phyloP scores from a whole-genome alignment of 495 filamentous ascomycete species.

The Annulohypoxylon bovei region DNA sequence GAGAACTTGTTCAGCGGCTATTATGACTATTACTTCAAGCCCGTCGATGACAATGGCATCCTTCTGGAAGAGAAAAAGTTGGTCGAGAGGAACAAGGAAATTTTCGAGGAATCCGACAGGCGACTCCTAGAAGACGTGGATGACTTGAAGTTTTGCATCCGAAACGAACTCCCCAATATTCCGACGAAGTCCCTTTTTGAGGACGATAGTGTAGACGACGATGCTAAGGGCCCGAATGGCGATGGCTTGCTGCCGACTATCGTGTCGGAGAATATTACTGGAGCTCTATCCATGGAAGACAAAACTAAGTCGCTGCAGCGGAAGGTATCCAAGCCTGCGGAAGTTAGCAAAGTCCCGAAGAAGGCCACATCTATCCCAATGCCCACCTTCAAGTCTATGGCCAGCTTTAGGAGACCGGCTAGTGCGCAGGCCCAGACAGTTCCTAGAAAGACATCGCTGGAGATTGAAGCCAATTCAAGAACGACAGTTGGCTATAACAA shows the following conservation, averaged over 20 bases:
- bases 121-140: slow-evolving; percentile 67
- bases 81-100: slow-evolving; percentile 62
- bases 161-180: slow-evolving; percentile 48
- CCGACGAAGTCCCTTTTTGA: slow-evolving; percentile 39
- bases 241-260: slow-evolving; percentile 34
- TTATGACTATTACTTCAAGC: slow-evolving; percentile 70
- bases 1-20: slow-evolving; percentile 76
- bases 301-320: slow-evolving; percentile 46
- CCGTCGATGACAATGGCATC: slow-evolving; percentile 73
- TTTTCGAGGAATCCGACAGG: slow-evolving; percentile 66
- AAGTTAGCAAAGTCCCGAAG: slow-evolving; percentile 42
- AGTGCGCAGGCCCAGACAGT: slow-evolving; percentile 41
- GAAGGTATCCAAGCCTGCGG: slow-evolving; percentile 37
- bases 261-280: slow-evolving; percentile 52
- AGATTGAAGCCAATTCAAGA: slow-evolving; percentile 72
- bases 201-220: slow-evolving; percentile 19
- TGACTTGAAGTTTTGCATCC: slow-evolving; percentile 63
- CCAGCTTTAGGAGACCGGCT: slow-evolving; percentile 50
- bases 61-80: slow-evolving; percentile 68
- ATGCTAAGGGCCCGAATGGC: slow-evolving; percentile 40
- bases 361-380: slow-evolving; percentile 51
- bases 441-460: slow-evolving; percentile 53
- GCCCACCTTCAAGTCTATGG: slow-evolving; percentile 30
- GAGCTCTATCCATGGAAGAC: slow-evolving; percentile 53
- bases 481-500: slow-evolving; percentile 84